Conservation (phyloP, 163 green algal species). For the Prototheca cutis region DNA sequence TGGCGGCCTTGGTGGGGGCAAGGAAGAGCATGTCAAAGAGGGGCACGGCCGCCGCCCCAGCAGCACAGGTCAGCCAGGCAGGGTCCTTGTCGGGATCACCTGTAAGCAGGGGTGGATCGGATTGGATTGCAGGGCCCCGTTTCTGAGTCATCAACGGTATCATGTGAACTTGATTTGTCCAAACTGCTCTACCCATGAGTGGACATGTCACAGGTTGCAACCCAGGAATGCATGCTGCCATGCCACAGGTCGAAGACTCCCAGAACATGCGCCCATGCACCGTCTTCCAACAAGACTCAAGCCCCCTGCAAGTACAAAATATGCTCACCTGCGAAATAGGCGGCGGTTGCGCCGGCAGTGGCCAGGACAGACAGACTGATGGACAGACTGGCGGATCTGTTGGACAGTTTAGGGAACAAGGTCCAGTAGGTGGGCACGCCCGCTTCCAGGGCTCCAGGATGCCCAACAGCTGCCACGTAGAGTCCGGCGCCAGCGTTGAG, state of each 20-base stretch:
- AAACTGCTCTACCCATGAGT: no score
- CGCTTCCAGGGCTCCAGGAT: not conserved
- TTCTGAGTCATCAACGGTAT: no score
- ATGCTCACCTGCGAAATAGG: slow-evolving; percentile 7
- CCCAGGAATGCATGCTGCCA: no score
- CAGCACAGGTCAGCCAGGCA: slow-evolving; percentile 3
- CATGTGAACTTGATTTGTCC: no score
- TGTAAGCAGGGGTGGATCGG: not conserved
- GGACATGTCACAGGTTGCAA: no score
- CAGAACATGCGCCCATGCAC: no score
- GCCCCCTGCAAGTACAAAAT: no score
- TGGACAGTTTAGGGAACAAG: slow-evolving; percentile 6
- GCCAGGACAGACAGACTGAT: not conserved
- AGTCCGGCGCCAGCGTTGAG: slow-evolving; percentile 9
- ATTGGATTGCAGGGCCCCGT: no score
- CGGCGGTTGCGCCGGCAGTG: not conserved
- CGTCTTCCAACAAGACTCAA: no score
- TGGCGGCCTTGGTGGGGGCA: slow-evolving; percentile 1
- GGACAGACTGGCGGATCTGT: not conserved
- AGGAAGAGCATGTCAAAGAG: slow-evolving; percentile 4
- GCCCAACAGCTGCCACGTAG: not conserved
- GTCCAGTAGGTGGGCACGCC: not conserved
- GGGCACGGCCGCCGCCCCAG: not conserved
- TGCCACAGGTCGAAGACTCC: no score
- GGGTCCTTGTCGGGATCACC: not conserved